Evolutionary conservation across 345 rosid genomes (phyloP).

Genomic region (Cardiospermum halicacabum): DNA sequence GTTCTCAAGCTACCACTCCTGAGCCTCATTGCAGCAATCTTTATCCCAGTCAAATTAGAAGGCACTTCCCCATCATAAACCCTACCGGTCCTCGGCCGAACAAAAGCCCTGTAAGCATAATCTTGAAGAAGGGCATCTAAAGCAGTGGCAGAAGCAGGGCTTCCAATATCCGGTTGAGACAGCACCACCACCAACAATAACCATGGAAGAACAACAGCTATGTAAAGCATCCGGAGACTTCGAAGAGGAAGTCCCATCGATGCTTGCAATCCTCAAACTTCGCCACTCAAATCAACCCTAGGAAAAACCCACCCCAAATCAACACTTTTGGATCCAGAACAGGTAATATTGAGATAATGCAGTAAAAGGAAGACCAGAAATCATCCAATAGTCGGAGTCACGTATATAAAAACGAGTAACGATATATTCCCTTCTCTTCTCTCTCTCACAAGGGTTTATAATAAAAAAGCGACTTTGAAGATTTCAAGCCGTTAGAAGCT

Average conservation of each 20-base stretch:
- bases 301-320: background rate
- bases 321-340: constrained; percentile 17
- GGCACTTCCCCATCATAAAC: constrained; percentile 55
- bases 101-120: constrained; percentile 64
- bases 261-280: constrained; percentile 22
- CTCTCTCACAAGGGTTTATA: background rate
- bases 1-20: constrained; percentile 78
- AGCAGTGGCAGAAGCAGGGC: constrained; percentile 35
- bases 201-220: constrained; percentile 24
- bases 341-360: background rate
- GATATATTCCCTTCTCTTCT: too few species aligned
- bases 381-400: constrained; percentile 7
- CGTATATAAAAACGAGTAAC: background rate
- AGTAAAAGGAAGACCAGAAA: constrained; percentile 10
- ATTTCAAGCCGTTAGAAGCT: constrained; percentile 29
- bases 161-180: constrained; percentile 29
- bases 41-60: constrained; percentile 63
- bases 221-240: constrained; percentile 49
- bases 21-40: constrained; percentile 73
- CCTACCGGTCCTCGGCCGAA: constrained; percentile 68
- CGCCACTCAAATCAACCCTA: constrained; percentile 18
- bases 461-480: constrained; percentile 28
- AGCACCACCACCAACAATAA: constrained; percentile 21
- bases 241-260: constrained; percentile 62
- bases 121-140: constrained; percentile 90